phyloP scores from a whole-genome alignment of 2,329 filamentous ascomycete genomes.

The Elsinoe perseae region DNA sequence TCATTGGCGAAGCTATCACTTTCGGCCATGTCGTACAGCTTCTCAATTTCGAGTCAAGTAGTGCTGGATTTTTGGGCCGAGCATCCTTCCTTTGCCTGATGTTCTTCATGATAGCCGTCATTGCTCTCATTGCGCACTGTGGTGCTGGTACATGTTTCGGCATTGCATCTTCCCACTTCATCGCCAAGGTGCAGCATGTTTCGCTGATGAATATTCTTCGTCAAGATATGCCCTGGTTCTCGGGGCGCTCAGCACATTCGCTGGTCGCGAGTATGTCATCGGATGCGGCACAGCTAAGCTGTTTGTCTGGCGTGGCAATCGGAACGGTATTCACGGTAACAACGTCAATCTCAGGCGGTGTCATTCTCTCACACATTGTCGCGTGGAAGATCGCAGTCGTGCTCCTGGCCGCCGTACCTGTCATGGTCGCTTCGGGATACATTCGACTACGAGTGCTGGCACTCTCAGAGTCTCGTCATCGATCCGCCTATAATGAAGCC shows the following conservation, averaged over 20 bases:
- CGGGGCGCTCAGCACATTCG: conserved; percentile 37
- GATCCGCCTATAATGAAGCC: conserved; percentile 56
- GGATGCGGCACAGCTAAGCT: conserved; percentile 42
- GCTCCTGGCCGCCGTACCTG: conserved; percentile 41
- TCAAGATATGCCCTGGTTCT: conserved; percentile 49
- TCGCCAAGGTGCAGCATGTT: conserved; percentile 37
- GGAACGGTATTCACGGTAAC: conserved; percentile 44
- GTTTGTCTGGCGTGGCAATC: conserved; percentile 43
- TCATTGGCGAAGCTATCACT: conserved; percentile 54
- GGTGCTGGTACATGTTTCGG: conserved; percentile 42
- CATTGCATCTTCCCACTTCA: conserved; percentile 40
- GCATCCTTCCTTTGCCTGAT: conserved; percentile 41
- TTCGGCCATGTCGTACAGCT: conserved; percentile 47
- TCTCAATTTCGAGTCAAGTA: conserved; percentile 39
- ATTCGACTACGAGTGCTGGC: conserved; percentile 43
- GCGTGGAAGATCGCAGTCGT: conserved; percentile 48
- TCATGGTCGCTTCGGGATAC: conserved; percentile 41
- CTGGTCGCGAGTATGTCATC: conserved; percentile 42
- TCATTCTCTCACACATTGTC: conserved; percentile 41
- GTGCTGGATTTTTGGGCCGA: conserved; percentile 21
- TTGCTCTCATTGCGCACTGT: conserved; percentile 40
- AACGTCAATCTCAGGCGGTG: conserved; percentile 41
- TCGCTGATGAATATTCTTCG: conserved; percentile 46
- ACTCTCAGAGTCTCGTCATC: conserved; percentile 55
- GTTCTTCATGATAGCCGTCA: conserved; percentile 48